These are phyloP conservation scores for Mucor irregularis DNA, from an alignment of 371 early-diverging fungal genomes.

Conservation along the genomic window DNA sequence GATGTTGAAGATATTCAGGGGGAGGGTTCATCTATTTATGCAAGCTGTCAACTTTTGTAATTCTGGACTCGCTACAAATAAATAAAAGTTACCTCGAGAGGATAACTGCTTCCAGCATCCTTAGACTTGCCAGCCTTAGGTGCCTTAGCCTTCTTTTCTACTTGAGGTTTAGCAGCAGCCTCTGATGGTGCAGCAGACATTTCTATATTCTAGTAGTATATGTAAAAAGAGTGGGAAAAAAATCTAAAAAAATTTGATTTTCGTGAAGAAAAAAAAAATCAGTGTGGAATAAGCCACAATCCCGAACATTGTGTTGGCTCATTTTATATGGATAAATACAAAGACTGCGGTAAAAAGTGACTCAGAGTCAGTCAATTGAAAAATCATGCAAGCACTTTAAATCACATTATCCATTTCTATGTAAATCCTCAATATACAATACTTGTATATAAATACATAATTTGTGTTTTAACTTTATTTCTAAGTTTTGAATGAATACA, in stretches of 20 bases:
- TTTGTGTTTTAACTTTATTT: too few relatives aligned
- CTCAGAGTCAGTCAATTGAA: too few relatives aligned
- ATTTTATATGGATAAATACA: too few relatives aligned
- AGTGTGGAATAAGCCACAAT: constrained; percentile 3
- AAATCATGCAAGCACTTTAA: too few relatives aligned
- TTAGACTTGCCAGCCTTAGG: constrained; percentile 62
- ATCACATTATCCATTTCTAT: too few relatives aligned
- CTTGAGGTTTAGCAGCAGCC: constrained; percentile 18
- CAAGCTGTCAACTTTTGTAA: neutral
- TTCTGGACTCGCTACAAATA: neutral
- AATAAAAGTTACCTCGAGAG: constrained; percentile 57
- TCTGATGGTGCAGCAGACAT: constrained; percentile 70
- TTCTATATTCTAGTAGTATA: neutral
- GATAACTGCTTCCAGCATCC: constrained; percentile 48
- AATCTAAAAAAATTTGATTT: neutral
- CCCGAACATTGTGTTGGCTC: too few relatives aligned
- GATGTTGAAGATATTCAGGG: constrained; percentile 85
- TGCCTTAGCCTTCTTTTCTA: constrained; percentile 36
- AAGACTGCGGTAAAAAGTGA: too few relatives aligned
- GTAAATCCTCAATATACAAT: too few relatives aligned
- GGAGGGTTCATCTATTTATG: constrained; percentile 58
- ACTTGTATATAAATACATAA: too few relatives aligned
- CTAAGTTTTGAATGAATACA: too few relatives aligned
- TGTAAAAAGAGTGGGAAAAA: constrained; percentile 4
- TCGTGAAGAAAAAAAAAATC: neutral